Percentiles rank a stretch among this genome's conserved stretches.
Evolutionary conservation across 1,284 basidiomycete species (phyloP).

Genomic region (Chalciporus sp.): DNA sequence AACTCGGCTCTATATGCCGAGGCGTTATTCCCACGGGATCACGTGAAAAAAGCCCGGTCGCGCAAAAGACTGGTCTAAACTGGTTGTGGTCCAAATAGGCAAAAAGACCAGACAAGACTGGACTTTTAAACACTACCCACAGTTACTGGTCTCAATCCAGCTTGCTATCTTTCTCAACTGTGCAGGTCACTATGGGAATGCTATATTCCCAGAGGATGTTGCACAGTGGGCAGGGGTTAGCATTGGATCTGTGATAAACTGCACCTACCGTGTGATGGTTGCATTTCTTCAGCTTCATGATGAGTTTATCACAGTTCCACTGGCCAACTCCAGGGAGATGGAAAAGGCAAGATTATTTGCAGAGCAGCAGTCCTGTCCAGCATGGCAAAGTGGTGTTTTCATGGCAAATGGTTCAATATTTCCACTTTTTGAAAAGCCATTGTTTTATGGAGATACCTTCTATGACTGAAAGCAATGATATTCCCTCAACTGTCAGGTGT

Average conservation of each 20-base stretch:
- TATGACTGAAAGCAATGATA: conserved; percentile 7
- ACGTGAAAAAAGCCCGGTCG: too few relatives aligned
- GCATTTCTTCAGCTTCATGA: conserved; percentile 7
- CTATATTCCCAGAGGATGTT: conserved; percentile 18
- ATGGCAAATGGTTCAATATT: neutral
- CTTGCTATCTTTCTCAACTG: conserved; percentile 19
- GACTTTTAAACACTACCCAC: too few relatives aligned
- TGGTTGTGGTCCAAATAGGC: too few relatives aligned
- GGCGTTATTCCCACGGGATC: too few relatives aligned
- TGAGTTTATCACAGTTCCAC: neutral
- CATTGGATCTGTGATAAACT: conserved; percentile 7
- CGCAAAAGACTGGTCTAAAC: too few relatives aligned
- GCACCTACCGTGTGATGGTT: conserved; percentile 6
- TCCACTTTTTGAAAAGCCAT: conserved; percentile 3
- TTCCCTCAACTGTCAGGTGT: conserved; percentile 8
- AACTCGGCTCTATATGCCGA: too few relatives aligned
- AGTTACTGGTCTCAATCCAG: too few relatives aligned
- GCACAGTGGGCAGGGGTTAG: conserved; percentile 31
- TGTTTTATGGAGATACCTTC: conserved; percentile 4
- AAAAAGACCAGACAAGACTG: too few relatives aligned
- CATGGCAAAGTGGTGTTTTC: neutral
- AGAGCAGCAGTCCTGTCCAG: neutral
- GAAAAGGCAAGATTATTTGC: neutral
- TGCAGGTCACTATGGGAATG: neutral
- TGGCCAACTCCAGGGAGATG: neutral